A percentile compares a stretch with the other conserved stretches of the same genome.
Evolutionary conservation across 768 basidiomycete species (phyloP).

Genomic region (Leccinellum albellum): DNA sequence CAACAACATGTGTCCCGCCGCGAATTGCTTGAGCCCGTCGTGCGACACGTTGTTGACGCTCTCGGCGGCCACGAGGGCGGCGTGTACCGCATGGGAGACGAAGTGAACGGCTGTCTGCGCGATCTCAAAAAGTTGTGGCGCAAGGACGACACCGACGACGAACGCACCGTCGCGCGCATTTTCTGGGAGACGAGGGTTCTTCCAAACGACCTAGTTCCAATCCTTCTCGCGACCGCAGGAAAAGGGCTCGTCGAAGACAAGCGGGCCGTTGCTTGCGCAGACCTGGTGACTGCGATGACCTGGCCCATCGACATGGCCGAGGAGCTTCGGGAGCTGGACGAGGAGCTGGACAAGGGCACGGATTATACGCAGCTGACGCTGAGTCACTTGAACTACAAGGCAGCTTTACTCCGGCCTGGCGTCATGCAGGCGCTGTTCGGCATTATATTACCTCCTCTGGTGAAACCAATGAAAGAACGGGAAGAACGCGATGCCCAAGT

Average conservation of each 20-base stretch:
- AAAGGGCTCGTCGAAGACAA: conserved; percentile 77
- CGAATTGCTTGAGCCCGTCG: conserved; percentile 59
- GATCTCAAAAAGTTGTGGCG: conserved; percentile 96
- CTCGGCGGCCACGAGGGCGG: conserved; percentile 71
- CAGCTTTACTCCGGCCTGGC: conserved; percentile 57
- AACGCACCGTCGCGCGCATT: conserved; percentile 90
- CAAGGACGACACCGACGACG: conserved; percentile 95
- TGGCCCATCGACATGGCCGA: conserved; percentile 98
- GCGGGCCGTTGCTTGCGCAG: conserved; percentile 76
- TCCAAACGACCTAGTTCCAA: conserved; percentile 82
- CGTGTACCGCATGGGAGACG: conserved; percentile 74
- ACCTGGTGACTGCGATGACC: conserved; percentile 94
- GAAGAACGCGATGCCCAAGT: conserved; percentile 79
- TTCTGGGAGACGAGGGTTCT: conserved; percentile 87
- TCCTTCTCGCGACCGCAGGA: conserved; percentile 77
- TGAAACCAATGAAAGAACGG: conserved; percentile 66
- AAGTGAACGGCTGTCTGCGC: conserved; percentile 78
- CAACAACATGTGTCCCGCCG: conserved; percentile 41
- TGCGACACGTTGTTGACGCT: conserved; percentile 74
- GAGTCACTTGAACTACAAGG: conserved; percentile 89
- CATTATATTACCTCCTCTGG: conserved; percentile 74
- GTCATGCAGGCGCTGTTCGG: conserved; percentile 70
- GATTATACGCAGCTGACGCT: conserved; percentile 84
- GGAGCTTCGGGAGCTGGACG: conserved; percentile 87
- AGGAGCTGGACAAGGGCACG: conserved; percentile 71